A percentile compares a stretch with the other conserved stretches of the same genome.
These are phyloP conservation scores for Bipolaris victoriae DNA, from an alignment of 2,329 filamentous ascomycete species.

Conservation along the genomic window DNA sequence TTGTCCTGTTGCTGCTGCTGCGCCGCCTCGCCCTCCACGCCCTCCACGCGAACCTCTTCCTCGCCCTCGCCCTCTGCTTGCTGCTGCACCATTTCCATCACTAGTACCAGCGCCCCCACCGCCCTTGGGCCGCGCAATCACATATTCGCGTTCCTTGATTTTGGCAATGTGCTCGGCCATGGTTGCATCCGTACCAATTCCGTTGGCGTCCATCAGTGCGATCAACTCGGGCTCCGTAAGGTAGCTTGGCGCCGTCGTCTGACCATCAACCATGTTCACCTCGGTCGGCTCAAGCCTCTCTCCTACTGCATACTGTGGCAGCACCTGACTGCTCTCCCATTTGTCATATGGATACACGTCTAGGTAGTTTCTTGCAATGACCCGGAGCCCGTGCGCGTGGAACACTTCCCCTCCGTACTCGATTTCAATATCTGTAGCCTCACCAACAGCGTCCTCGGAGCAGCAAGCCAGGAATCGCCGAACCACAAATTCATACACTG, in stretches of 20 bases:
- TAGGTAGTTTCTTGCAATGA: slow-evolving; percentile 88
- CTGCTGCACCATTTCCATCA: slow-evolving; percentile 42
- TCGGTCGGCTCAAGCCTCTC: slow-evolving; percentile 88
- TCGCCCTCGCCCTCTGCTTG: slow-evolving; percentile 54
- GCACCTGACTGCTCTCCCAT: slow-evolving; percentile 85
- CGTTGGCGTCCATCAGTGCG: slow-evolving; percentile 96
- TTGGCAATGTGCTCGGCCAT: slow-evolving; percentile 99
- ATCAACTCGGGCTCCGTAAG: slow-evolving; percentile 96
- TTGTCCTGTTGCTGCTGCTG: slow-evolving; percentile 32
- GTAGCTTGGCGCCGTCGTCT: slow-evolving; percentile 82
- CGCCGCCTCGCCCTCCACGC: slow-evolving; percentile 57
- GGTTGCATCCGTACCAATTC: slow-evolving; percentile 96
- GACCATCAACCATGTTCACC: slow-evolving; percentile 87
- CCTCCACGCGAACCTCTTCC: slow-evolving; percentile 39
- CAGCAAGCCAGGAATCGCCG: slow-evolving; percentile 94
- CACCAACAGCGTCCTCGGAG: slow-evolving; percentile 88
- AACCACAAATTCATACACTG: slow-evolving; percentile 90
- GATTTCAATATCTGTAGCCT: slow-evolving; percentile 83
- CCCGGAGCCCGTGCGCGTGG: slow-evolving; percentile 79
- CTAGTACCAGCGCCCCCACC: slow-evolving; percentile 32
- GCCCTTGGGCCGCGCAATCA: slow-evolving; percentile 65
- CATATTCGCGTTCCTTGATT: slow-evolving; percentile 90
- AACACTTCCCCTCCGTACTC: slow-evolving; percentile 84
- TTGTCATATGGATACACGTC: slow-evolving; percentile 97
- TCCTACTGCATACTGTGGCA: slow-evolving; percentile 79